Percentiles rank a stretch among this genome's conserved stretches.
Evolutionary conservation across 768 basidiomycete species (phyloP).

Genomic region (Paxillus ammoniavirescens): DNA sequence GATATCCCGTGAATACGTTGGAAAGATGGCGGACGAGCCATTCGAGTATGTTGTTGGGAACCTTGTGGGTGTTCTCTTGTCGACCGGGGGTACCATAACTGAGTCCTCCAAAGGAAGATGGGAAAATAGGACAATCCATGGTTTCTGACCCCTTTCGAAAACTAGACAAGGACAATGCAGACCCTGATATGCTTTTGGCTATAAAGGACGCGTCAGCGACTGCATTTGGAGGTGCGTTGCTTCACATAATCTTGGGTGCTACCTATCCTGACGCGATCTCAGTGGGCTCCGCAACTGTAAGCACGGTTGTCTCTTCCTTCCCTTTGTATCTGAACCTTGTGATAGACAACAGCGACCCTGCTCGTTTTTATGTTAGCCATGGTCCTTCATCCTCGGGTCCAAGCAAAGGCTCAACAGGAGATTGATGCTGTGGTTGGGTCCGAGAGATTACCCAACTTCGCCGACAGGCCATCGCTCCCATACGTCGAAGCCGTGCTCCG

Average conservation of each 20-base stretch:
- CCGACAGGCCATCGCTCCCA: constrained; percentile 20
- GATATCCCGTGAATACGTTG: not conserved
- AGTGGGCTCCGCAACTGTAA: not conserved
- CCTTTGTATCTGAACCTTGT: not conserved
- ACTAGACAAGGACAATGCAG: not conserved
- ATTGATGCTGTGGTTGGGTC: constrained; percentile 22
- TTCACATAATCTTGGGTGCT: not conserved
- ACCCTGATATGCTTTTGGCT: not conserved
- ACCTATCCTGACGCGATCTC: not conserved
- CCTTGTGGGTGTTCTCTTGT: not conserved
- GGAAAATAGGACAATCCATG: not conserved
- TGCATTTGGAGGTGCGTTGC: not conserved
- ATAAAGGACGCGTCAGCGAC: not conserved
- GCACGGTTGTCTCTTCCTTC: not conserved
- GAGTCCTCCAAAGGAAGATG: not conserved
- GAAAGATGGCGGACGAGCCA: not conserved
- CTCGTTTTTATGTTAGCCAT: constrained; percentile 12
- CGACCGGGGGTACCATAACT: not conserved
- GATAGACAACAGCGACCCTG: constrained; percentile 3
- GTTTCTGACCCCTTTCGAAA: not conserved
- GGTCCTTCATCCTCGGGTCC: constrained; percentile 7
- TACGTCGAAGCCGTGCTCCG: constrained; percentile 24
- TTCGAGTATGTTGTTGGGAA: not conserved
- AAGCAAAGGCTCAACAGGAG: constrained; percentile 25
- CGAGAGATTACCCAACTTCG: constrained; percentile 15